phyloP scores from a whole-genome alignment of 2,329 filamentous ascomycete genomes.

The Penicillium brevicompactum region DNA sequence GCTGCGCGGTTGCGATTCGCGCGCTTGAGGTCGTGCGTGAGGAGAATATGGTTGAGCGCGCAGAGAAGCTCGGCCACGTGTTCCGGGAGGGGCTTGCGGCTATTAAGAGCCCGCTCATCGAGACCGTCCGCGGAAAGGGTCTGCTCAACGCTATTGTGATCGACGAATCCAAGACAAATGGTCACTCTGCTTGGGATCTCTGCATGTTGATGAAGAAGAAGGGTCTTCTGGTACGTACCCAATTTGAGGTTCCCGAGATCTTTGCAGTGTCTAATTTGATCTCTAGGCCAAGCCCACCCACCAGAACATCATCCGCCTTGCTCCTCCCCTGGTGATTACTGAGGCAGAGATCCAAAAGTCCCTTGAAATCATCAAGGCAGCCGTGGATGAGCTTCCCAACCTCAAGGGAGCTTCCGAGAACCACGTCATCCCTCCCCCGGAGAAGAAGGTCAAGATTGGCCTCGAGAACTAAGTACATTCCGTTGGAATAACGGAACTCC shows the following conservation, averaged over 20 bases:
- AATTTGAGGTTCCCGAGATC: background rate
- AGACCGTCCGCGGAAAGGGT: conserved; percentile 84
- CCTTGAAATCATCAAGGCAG: conserved; percentile 76
- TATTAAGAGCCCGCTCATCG: conserved; percentile 79
- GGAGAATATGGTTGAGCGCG: conserved; percentile 81
- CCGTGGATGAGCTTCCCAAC: conserved; percentile 77
- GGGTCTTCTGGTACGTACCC: conserved; percentile 75
- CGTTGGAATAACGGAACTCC: background rate
- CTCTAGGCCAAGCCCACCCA: conserved; percentile 95
- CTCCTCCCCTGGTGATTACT: conserved; percentile 92
- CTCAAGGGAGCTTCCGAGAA: conserved; percentile 60
- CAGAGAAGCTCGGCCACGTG: conserved; percentile 75
- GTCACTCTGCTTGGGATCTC: conserved; percentile 91
- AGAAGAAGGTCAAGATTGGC: conserved; percentile 64
- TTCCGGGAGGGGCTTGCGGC: conserved; percentile 79
- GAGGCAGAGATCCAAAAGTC: conserved; percentile 81
- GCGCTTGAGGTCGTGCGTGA: conserved; percentile 93
- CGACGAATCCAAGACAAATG: conserved; percentile 81
- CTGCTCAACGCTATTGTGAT: conserved; percentile 95
- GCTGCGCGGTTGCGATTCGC: conserved; percentile 92
- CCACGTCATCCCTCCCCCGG: conserved; percentile 57
- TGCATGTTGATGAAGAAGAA: conserved; percentile 95
- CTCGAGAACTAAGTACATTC: conserved; percentile 55
- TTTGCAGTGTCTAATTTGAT: background rate
- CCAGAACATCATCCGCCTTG: conserved; percentile 96